phyloP scores from a whole-genome alignment of 345 rosid species.

The Sisymbrium altissimum region DNA sequence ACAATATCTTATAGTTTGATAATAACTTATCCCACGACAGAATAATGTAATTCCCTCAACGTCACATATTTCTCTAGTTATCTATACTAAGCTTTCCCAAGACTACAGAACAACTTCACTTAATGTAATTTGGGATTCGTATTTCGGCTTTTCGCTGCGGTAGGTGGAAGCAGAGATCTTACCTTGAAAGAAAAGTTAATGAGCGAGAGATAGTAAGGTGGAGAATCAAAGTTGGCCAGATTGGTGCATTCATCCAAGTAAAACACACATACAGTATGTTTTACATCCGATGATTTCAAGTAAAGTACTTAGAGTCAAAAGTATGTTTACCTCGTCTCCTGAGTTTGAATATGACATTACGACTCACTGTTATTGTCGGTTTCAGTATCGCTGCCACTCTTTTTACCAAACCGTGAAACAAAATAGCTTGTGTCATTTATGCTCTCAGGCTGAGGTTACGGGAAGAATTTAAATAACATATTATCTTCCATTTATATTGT shows the following conservation, averaged over 20 bases:
- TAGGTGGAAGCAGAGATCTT: conserved; percentile 6
- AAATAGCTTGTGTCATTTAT: conserved; percentile 79
- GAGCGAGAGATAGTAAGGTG: conserved; percentile 55
- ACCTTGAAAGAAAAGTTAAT: conserved; percentile 86
- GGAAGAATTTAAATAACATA: too few relatives aligned
- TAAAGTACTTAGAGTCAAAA: background rate
- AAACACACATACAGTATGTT: background rate
- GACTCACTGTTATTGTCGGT: conserved; percentile 32
- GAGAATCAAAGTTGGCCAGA: conserved; percentile 49
- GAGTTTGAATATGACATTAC: conserved; percentile 40
- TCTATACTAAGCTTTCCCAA: background rate
- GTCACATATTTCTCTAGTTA: background rate
- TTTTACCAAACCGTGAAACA: conserved; percentile 54
- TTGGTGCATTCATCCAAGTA: conserved; percentile 71
- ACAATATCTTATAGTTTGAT: background rate
- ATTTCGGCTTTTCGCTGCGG: background rate
- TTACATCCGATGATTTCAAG: background rate
- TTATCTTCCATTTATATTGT: too few relatives aligned
- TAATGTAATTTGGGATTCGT: background rate
- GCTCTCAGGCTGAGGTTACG: conserved; percentile 51
- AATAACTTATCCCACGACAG: background rate
- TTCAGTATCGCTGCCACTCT: conserved; percentile 41
- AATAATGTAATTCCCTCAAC: background rate
- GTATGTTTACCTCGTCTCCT: conserved; percentile 52
- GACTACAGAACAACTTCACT: background rate